Base-by-base conservation (phyloP, 352 stramenopile species). In the Phytophthora idaei region DNA sequence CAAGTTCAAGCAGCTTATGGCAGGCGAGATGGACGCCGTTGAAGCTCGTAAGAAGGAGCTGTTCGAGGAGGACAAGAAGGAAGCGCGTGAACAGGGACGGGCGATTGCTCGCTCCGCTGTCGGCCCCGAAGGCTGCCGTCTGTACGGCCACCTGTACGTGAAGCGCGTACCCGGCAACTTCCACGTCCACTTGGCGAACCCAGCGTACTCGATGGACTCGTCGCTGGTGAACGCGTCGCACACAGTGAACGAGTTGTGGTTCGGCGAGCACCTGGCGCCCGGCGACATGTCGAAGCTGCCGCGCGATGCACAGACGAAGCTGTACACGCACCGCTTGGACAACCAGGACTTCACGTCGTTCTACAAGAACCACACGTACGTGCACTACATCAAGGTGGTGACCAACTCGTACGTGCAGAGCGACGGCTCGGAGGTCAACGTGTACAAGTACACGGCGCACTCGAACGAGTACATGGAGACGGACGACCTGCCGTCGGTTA, bases 321-420 rank as follows among this genome's bases (percentile, higher is more conserved):
- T 97, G 57, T 95, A 98, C 77, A 98, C 92, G 72, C 87, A 97
- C 71, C 92, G 96, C 12, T 88, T 99, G 61, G 94, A 98, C 75
- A 90, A 93, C 48, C 77, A 92, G 48, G 69, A 87, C 8, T 99
- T 97, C 61, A 87, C 90, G 45, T 97, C 91, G 25, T 88, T 88
- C 55, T 83, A 96, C 69, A 95, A 97, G 72, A 98, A 99, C 79
- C 90, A 98, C 77, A 98, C 97, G 61, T 98, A 98, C 70, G 96
- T 99, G 82, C 97, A 99, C 80, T 99, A 99, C 86, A 98, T 99
- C 69, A 99, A 99, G 79, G 96, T 99, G 28, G 94, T 98, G 68
- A 98, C 94, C 8, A 98, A 95, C 77, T 72, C 83, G 76, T 95
- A 95, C 69, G 74, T 97, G 47, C 84, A 98, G 57, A 74, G 61